Conservation (phyloP, 2,329 filamentous ascomycete genomes). For the Trichoderma harzianum region DNA sequence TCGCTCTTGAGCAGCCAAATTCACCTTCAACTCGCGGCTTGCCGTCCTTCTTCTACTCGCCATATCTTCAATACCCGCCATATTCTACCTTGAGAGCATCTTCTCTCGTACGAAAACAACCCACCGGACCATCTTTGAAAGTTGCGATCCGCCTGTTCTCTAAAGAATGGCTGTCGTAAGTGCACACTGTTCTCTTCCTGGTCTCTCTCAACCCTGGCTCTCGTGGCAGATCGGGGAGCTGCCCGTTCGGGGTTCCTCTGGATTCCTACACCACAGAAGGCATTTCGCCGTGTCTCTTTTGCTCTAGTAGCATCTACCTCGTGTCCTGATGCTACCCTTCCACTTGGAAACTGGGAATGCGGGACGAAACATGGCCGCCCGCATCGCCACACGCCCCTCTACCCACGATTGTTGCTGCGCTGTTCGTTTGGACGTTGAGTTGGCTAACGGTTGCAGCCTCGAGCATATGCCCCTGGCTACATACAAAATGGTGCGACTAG, state of each 20-base stretch:
- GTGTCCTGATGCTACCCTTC: not conserved
- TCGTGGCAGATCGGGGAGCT: slow-evolving; percentile 7
- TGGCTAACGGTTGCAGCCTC: slow-evolving; percentile 35
- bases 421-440: not conserved
- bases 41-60: slow-evolving; percentile 5
- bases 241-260: slow-evolving; percentile 15
- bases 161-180: slow-evolving; percentile 45
- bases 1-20: slow-evolving; percentile 16
- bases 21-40: slow-evolving; percentile 14
- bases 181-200: slow-evolving; percentile 21
- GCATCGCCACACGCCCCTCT: not conserved
- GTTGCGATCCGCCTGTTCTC: slow-evolving; percentile 21
- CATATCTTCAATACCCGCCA: slow-evolving; percentile 15
- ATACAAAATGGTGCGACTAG: slow-evolving; percentile 60
- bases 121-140: slow-evolving; percentile 2
- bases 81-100: not conserved
- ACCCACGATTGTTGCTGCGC: not conserved
- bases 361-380: not conserved
- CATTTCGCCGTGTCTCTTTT: not conserved
- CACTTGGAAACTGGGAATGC: not conserved
- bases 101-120: slow-evolving; percentile 16
- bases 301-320: not conserved
- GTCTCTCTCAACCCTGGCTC: slow-evolving; percentile 1
- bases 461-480: slow-evolving; percentile 52
- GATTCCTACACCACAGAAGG: not conserved